Evolutionary conservation across 192 early-diverging fungal genomes (phyloP).

Genomic region (Chytriomyces confervae): DNA sequence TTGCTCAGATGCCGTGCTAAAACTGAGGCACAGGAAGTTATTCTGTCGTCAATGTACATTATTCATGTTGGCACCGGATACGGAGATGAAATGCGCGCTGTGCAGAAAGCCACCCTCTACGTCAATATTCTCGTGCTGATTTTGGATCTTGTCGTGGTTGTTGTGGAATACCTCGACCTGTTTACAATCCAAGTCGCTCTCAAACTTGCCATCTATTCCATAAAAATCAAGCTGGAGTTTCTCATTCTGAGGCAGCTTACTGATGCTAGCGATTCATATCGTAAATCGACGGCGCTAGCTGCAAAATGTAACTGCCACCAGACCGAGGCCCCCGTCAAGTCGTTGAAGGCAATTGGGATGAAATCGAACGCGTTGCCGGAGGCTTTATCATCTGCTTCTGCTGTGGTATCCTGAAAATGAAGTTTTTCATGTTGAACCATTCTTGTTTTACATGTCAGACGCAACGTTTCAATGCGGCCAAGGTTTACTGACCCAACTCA

Average conservation of each 20-base stretch:
- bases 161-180: background rate
- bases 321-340: too few relatives aligned
- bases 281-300: too few relatives aligned
- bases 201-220: conserved; percentile 7
- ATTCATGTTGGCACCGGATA: background rate
- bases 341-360: too few relatives aligned
- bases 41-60: background rate
- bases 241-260: background rate
- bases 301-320: too few relatives aligned
- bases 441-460: too few relatives aligned
- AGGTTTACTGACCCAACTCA: too few relatives aligned
- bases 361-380: too few relatives aligned
- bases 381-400: too few relatives aligned
- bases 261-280: background rate
- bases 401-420: too few relatives aligned
- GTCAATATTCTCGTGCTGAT: conserved; percentile 8
- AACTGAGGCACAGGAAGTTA: background rate
- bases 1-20: background rate
- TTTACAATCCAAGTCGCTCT: conserved; percentile 5
- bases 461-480: too few relatives aligned
- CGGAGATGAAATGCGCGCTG: background rate
- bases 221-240: background rate
- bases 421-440: too few relatives aligned
- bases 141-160: conserved; percentile 1
- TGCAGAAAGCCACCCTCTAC: background rate